A percentile compares a stretch with the other conserved stretches of the same genome.
These are phyloP conservation scores for Nannochloris sp. DNA, from an alignment of 139 green algal genomes.

Conservation along the genomic window DNA sequence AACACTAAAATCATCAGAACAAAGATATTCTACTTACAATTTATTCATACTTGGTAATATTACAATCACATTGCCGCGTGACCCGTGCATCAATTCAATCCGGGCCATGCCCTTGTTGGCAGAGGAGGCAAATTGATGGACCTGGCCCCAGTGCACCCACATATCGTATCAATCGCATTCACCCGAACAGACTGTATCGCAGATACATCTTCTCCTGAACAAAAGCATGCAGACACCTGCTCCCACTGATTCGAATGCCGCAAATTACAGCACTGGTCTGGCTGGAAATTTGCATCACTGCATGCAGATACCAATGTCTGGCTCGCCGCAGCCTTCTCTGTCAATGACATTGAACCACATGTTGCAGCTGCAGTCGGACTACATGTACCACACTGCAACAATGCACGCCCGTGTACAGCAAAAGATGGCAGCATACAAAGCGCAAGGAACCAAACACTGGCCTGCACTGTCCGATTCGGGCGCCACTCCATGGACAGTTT, in stretches of 20 bases:
- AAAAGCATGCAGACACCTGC: slow-evolving; percentile 5
- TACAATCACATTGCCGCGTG: too few relatives aligned
- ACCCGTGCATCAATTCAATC: too few relatives aligned
- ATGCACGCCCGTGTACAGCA: too few relatives aligned
- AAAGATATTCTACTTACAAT: background rate
- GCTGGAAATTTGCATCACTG: background rate
- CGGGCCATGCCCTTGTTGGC: background rate
- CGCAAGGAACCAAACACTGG: too few relatives aligned
- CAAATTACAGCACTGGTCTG: slow-evolving; percentile 1
- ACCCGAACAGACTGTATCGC: background rate
- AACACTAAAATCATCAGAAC: slow-evolving; percentile 2
- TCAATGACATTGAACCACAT: background rate
- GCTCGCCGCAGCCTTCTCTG: background rate
- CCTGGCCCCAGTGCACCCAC: background rate
- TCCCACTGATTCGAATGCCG: background rate
- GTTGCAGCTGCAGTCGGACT: background rate
- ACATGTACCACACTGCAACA: background rate
- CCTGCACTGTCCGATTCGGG: too few relatives aligned
- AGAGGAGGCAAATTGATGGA: background rate
- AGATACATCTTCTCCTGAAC: background rate
- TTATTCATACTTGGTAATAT: too few relatives aligned
- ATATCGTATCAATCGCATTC: background rate
- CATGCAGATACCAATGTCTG: background rate
- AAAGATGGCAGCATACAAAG: too few relatives aligned
- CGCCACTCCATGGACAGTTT: too few relatives aligned